Conservation (phyloP, 345 rosid species). For the Euphorbia lathyris region DNA sequence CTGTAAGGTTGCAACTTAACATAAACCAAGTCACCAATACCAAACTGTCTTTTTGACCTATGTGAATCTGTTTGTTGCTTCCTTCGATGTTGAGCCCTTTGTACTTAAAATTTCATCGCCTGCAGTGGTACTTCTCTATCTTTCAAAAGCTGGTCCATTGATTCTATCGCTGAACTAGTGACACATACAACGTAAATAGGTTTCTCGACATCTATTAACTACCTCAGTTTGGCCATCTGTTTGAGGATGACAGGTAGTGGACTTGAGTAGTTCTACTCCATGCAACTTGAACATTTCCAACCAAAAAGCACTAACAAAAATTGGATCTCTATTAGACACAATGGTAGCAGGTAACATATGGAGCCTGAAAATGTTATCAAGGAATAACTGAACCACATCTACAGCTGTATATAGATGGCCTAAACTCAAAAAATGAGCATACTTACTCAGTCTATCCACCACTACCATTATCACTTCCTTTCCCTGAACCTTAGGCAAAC, state of each 20-base stretch:
- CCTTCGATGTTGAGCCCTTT: not conserved
- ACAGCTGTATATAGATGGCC: not conserved
- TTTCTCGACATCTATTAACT: not conserved
- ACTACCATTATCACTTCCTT: not conserved
- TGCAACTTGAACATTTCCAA: not conserved
- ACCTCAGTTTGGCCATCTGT: not conserved
- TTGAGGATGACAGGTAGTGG: not conserved
- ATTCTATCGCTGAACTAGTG: not conserved
- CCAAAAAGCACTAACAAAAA: not conserved
- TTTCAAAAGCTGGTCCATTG: not conserved
- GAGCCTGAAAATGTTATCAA: not conserved
- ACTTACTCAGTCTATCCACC: no score
- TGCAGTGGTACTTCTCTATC: not conserved
- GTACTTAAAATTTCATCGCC: not conserved
- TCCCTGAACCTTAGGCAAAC: not conserved
- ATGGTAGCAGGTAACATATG: not conserved
- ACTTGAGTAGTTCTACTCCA: not conserved
- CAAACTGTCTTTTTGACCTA: not conserved
- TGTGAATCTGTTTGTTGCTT: not conserved
- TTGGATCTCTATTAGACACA: not conserved
- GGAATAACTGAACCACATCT: not conserved
- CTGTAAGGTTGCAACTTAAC: no score
- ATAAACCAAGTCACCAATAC: not conserved
- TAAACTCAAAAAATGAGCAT: no score
- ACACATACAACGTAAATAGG: not conserved